Base-by-base conservation (phyloP, 116 monocot species). In the Cymodocea nodosa region DNA sequence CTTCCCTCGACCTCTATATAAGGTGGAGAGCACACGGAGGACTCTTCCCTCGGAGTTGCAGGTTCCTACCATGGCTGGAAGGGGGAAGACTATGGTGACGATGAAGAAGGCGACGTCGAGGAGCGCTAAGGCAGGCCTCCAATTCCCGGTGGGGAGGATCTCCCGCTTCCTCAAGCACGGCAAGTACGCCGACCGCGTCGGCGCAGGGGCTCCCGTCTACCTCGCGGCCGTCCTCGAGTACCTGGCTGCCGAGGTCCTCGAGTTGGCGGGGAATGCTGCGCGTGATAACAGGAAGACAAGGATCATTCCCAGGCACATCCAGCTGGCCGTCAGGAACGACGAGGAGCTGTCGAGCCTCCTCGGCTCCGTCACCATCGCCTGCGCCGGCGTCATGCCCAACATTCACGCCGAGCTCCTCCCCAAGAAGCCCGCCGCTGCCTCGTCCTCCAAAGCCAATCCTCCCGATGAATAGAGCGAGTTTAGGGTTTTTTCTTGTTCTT, bases 211-310 rank as follows among this genome's bases (percentile, higher is more conserved):
- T 19, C 84, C 84, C 12, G 75, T 81, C 35, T 84, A 80, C 75
- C 76, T 80, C 22, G 81, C 84, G 15, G 84, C 84, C 50, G 84
- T 84, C 24, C 78, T 84, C 50, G 81, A 84, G 64, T 84, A 84
- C 60, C 81, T 84, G 30, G 84, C 84, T 4, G 84, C 81, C 15
- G 82, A 75, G 69, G 75, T 75, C 6, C 24, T 69, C 35, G 75
- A 75, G 56, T 56, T 70, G 34, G 75, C 75, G 1, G 75, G 75
- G 49, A 75, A 75, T 15, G 75, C 68, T 0, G 75, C 75, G 16
- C 68, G 68, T 36, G 68, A 75, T 39, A 75, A 75, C 75, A 68
- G 68, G 75, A 75, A 70, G 56, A 69, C 62, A 6, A 54, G 75
- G 63, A 75, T 75, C 11, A 24, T 64, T 17, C 69, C 69, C 13